Percentiles rank a stretch among this genome's conserved stretches.
phyloP scores from a whole-genome alignment of 352 stramenopile species.

The Phytopythium mirpurense region DNA sequence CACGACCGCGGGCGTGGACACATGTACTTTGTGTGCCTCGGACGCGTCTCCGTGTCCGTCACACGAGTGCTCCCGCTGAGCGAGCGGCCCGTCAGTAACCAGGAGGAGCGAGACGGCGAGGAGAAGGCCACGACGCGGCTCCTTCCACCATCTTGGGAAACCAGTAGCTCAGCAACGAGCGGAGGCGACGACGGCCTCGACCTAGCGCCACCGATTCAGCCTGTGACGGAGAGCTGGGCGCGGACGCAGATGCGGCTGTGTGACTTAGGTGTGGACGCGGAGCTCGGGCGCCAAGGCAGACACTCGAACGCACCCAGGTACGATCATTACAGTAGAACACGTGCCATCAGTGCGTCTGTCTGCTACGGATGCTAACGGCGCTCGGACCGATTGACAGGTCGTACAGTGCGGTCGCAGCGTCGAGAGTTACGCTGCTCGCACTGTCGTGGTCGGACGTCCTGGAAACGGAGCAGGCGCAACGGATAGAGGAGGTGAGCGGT shows the following conservation, averaged over 20 bases:
- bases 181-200: neutral
- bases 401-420: slow-evolving; percentile 21
- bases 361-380: neutral
- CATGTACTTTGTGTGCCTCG: slow-evolving; percentile 4
- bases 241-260: slow-evolving; percentile 20
- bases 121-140: neutral
- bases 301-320: slow-evolving; percentile 16
- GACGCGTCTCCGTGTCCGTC: slow-evolving; percentile 1
- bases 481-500: slow-evolving; percentile 17
- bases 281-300: slow-evolving; percentile 28
- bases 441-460: slow-evolving; percentile 29
- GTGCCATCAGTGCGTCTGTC: too few relatives aligned
- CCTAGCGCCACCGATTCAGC: neutral
- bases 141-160: neutral
- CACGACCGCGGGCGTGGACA: slow-evolving; percentile 3
- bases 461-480: slow-evolving; percentile 23
- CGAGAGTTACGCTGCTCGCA: slow-evolving; percentile 9
- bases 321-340: neutral
- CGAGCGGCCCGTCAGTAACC: neutral
- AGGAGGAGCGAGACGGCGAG: neutral
- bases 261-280: slow-evolving; percentile 16
- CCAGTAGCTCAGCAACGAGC: too few relatives aligned
- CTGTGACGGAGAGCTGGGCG: slow-evolving; percentile 13
- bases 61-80: slow-evolving; percentile 1
- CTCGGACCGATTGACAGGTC: slow-evolving; percentile 5